Conservation (phyloP, 305 asterid species). For the Rubia tinctorum region DNA sequence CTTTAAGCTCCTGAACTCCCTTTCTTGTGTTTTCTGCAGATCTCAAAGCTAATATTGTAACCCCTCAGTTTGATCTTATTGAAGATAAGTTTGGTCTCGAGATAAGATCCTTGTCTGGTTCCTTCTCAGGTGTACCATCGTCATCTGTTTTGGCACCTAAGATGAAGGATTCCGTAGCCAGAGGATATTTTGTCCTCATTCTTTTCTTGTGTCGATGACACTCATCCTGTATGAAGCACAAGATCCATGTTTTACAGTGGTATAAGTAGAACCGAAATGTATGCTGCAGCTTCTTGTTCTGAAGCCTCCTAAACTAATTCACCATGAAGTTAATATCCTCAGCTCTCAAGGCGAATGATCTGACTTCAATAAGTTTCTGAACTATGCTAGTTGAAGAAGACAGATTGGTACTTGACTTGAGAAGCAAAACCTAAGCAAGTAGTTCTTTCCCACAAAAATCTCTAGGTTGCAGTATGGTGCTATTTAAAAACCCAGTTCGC, state of each 20-base stretch:
- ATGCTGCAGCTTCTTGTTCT: constrained; percentile 93
- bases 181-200: constrained; percentile 60
- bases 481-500: constrained; percentile 79
- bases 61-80: constrained; percentile 47
- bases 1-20: constrained; percentile 80
- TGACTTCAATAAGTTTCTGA: constrained; percentile 72
- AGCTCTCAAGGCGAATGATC: constrained; percentile 81
- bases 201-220: constrained; percentile 76
- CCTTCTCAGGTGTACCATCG: constrained; percentile 33
- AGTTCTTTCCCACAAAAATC: constrained; percentile 95
- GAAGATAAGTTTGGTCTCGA: constrained; percentile 9
- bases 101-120: constrained; percentile 22
- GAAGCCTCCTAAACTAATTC: constrained; percentile 86
- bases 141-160: constrained; percentile 29
- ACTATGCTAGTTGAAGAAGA: constrained; percentile 92
- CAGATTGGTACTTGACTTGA: constrained; percentile 65
- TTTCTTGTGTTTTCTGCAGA: constrained; percentile 87
- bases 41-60: constrained; percentile 78
- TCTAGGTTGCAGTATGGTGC: constrained; percentile 79
- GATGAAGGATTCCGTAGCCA: constrained; percentile 54
- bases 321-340: constrained; percentile 93
- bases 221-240: constrained; percentile 88
- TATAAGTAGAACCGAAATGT: constrained; percentile 87
- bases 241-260: constrained; percentile 97
- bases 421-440: constrained; percentile 93